These are phyloP conservation scores for Colletotrichum tanaceti DNA, from an alignment of 2,329 filamentous ascomycete genomes.

Conservation along the genomic window DNA sequence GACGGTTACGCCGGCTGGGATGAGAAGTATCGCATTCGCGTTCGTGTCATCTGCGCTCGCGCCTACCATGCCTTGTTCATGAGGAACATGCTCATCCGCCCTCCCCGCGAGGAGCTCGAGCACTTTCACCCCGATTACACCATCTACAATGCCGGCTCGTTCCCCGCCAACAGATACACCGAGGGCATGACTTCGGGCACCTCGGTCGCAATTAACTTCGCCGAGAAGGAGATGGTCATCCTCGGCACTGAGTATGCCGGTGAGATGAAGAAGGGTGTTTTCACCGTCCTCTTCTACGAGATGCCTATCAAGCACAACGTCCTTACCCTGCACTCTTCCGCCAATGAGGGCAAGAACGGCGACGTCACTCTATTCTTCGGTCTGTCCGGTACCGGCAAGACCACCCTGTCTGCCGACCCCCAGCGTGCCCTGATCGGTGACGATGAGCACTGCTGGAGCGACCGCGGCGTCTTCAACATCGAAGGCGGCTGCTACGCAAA, in stretches of 20 bases:
- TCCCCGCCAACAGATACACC: slow-evolving; percentile 98
- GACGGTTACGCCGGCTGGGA: slow-evolving; percentile 99
- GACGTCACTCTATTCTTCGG: slow-evolving; percentile 99
- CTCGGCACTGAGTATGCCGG: slow-evolving; percentile 98
- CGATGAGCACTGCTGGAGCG: slow-evolving; percentile 99
- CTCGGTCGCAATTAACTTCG: slow-evolving; percentile 98
- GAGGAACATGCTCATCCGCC: slow-evolving; percentile 99
- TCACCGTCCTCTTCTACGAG: slow-evolving; percentile 99
- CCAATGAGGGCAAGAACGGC: slow-evolving; percentile 93
- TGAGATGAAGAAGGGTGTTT: slow-evolving; percentile 98
- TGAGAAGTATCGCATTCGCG: slow-evolving; percentile 95
- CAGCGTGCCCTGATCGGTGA: slow-evolving; percentile 97
- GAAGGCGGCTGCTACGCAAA: slow-evolving; percentile 99
- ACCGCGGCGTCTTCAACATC: slow-evolving; percentile 98
- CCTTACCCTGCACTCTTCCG: slow-evolving; percentile 96
- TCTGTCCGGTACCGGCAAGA: slow-evolving; percentile 98
- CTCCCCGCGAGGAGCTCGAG: slow-evolving; percentile 89
- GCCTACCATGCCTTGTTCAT: slow-evolving; percentile 99
- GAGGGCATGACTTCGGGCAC: slow-evolving; percentile 99
- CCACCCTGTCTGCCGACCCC: slow-evolving; percentile 94
- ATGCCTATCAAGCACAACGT: slow-evolving; percentile 99
- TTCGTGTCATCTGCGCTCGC: slow-evolving; percentile 97
- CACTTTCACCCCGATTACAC: slow-evolving; percentile 99
- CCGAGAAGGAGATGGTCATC: slow-evolving; percentile 99
- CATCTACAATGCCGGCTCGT: slow-evolving; percentile 98